phyloP scores from a whole-genome alignment of 805 yeast species.

The Zygotorulaspora danielsina region DNA sequence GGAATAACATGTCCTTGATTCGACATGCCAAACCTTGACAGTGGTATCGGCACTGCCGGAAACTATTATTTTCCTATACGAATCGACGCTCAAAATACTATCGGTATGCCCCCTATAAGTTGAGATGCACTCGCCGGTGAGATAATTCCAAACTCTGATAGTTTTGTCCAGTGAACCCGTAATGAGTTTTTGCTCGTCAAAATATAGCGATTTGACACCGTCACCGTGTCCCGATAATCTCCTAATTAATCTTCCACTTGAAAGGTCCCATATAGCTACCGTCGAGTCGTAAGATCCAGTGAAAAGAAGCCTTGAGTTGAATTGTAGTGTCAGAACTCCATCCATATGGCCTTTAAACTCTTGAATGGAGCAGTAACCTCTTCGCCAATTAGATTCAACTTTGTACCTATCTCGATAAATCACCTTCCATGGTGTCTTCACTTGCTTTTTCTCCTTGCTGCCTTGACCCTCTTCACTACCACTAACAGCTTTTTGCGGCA shows the following conservation, averaged over 20 bases:
- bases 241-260: constrained; percentile 68
- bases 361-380: constrained; percentile 61
- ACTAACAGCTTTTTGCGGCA: constrained; percentile 9
- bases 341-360: constrained; percentile 79
- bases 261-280: constrained; percentile 89
- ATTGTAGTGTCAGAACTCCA: constrained; percentile 84
- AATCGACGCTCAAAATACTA: constrained; percentile 80
- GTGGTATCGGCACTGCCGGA: constrained; percentile 92
- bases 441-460: constrained; percentile 24
- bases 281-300: constrained; percentile 92
- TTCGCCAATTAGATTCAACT: constrained; percentile 93
- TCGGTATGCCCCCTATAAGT: constrained; percentile 92
- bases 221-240: constrained; percentile 85
- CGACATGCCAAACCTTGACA: constrained; percentile 95
- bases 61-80: constrained; percentile 73
- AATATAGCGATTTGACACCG: constrained; percentile 79
- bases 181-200: constrained; percentile 84
- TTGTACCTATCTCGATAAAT: constrained; percentile 87
- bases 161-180: constrained; percentile 91
- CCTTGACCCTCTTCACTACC: constrained; percentile 1
- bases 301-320: constrained; percentile 71
- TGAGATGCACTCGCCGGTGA: constrained; percentile 89
- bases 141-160: constrained; percentile 92
- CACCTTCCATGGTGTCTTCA: constrained; percentile 87
- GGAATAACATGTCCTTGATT: constrained; percentile 85